Evolutionary conservation across 2,329 filamentous ascomycete genomes (phyloP).

Genomic region (Thyridium curvatum): DNA sequence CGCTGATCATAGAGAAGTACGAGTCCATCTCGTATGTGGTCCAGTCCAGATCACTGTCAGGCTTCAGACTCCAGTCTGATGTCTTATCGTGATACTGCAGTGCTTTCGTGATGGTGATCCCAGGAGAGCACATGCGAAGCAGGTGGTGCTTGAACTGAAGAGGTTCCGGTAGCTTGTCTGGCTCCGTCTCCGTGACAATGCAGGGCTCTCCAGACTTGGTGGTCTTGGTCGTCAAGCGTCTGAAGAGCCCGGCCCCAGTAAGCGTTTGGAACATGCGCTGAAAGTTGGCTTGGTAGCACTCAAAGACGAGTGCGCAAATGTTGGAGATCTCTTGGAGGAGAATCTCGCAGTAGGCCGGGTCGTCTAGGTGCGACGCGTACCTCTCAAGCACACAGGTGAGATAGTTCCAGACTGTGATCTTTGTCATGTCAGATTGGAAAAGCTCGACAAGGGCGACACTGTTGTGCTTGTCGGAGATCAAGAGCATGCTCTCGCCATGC

Average conservation of each 20-base stretch:
- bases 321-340: slow-evolving; percentile 40
- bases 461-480: slow-evolving; percentile 33
- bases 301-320: slow-evolving; percentile 35
- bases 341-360: slow-evolving; percentile 22
- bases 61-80: too few species aligned
- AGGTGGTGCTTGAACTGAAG: slow-evolving; percentile 35
- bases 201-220: slow-evolving; percentile 27
- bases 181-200: slow-evolving; percentile 32
- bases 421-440: slow-evolving; percentile 26
- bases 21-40: slow-evolving; percentile 24
- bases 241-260: too few species aligned
- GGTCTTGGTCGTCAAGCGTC: too few species aligned
- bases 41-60: too few species aligned
- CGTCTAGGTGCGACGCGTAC: slow-evolving; percentile 13
- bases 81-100: too few species aligned
- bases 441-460: slow-evolving; percentile 34
- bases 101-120: slow-evolving; percentile 26
- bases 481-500: slow-evolving; percentile 29
- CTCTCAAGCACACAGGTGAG: slow-evolving; percentile 26
- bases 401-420: slow-evolving; percentile 32
- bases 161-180: slow-evolving; percentile 26
- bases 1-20: slow-evolving; percentile 27
- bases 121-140: slow-evolving; percentile 34
- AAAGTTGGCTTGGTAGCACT: slow-evolving; percentile 27
- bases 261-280: slow-evolving; percentile 33